Evolutionary conservation across 345 rosid species (phyloP).

Genomic region (Populus nigra): DNA sequence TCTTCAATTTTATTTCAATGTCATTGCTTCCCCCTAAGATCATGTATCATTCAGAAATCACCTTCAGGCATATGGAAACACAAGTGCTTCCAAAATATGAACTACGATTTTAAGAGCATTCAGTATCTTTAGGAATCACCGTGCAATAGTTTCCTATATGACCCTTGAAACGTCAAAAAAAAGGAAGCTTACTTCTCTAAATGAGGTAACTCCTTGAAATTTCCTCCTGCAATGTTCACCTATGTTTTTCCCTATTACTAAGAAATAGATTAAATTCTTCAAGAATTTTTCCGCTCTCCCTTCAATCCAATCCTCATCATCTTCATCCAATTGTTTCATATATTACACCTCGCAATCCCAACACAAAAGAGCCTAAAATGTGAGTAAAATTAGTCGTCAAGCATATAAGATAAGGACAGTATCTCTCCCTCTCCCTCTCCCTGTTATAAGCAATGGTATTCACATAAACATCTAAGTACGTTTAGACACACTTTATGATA

Average conservation of each 20-base stretch:
- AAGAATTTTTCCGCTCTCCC: not conserved
- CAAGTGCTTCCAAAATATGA: too few species aligned
- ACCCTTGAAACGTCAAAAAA: too few species aligned
- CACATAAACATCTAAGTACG: not conserved
- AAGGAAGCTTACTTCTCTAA: too few species aligned
- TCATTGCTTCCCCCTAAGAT: too few species aligned
- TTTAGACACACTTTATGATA: not conserved
- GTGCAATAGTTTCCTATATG: too few species aligned
- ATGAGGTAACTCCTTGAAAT: not conserved
- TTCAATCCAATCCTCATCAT: not conserved
- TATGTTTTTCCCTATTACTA: not conserved
- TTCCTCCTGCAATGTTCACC: not conserved
- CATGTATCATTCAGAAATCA: too few species aligned
- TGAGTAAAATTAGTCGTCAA: not conserved
- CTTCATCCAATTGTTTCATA: not conserved
- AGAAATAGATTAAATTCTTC: not conserved
- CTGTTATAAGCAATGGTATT: not conserved
- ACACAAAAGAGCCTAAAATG: not conserved
- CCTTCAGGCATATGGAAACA: too few species aligned
- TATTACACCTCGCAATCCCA: too few species aligned
- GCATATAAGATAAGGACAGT: not conserved
- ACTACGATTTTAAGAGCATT: too few species aligned
- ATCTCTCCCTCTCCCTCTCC: not conserved
- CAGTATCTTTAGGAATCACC: too few species aligned
- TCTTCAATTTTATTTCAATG: too few species aligned